Evolutionary conservation across 768 basidiomycete species (phyloP).

Genomic region (Suillus ampliporus): DNA sequence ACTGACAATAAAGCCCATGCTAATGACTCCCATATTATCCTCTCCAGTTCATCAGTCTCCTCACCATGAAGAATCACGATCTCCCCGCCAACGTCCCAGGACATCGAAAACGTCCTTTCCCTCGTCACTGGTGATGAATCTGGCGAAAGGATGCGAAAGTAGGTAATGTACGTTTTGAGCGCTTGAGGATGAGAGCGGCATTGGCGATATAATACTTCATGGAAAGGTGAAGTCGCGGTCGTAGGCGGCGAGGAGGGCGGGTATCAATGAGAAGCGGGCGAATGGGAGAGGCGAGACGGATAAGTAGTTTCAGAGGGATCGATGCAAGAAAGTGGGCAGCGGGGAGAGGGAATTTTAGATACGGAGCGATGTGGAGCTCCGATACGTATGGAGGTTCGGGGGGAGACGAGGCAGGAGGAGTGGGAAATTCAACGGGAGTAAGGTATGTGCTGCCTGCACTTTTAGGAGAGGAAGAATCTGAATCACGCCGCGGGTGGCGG

Average conservation of each 20-base stretch:
- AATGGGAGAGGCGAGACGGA: constrained; percentile 50
- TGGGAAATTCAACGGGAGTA: constrained; percentile 52
- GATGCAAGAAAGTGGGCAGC: constrained; percentile 43
- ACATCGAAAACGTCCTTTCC: constrained; percentile 52
- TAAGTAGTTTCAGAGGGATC: constrained; percentile 52
- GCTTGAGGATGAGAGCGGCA: constrained; percentile 90
- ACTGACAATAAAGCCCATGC: constrained; percentile 77
- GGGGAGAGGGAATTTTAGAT: constrained; percentile 24
- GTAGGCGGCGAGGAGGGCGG: constrained; percentile 70
- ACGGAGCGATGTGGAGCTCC: constrained; percentile 7
- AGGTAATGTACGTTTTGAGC: constrained; percentile 63
- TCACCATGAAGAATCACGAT: constrained; percentile 76
- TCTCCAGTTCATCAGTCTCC: constrained; percentile 72
- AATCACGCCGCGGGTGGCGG: constrained; percentile 10
- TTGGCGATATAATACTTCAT: constrained; percentile 79
- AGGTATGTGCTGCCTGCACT: constrained; percentile 59
- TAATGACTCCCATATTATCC: constrained; percentile 55
- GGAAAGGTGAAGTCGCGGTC: constrained; percentile 66
- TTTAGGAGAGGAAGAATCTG: constrained; percentile 41
- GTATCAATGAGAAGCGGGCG: constrained; percentile 85
- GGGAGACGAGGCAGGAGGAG: constrained; percentile 29
- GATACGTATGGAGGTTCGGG: constrained; percentile 22
- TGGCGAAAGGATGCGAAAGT: constrained; percentile 73
- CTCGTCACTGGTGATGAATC: constrained; percentile 80
- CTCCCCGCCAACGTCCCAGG: constrained; percentile 79